Conservation (phyloP, 805 yeast species). For the Saccharomycopsis selenospora region DNA sequence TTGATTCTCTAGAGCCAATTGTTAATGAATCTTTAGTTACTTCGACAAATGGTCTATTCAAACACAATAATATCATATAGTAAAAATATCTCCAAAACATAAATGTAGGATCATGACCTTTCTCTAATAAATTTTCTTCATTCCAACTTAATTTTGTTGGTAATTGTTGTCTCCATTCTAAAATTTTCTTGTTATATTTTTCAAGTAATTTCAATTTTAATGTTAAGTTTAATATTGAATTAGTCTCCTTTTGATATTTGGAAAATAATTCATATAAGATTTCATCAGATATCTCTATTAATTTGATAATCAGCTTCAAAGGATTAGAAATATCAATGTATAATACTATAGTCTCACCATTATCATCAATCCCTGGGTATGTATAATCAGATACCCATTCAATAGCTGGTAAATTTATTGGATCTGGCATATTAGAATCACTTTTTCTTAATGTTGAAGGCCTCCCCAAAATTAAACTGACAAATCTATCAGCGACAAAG, state of each 20-base stretch:
- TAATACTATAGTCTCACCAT: constrained; percentile 2
- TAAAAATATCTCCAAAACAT: constrained; percentile 50
- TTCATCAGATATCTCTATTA: constrained; percentile 32
- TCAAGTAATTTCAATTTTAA: constrained; percentile 31
- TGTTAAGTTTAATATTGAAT: constrained; percentile 29
- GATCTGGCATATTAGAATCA: constrained; percentile 54
- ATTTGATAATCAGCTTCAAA: constrained; percentile 37
- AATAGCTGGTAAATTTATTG: constrained; percentile 52
- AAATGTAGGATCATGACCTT: constrained; percentile 47
- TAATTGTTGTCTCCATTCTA: constrained; percentile 43
- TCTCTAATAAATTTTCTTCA: constrained; percentile 30
- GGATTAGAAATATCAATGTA: constrained; percentile 17
- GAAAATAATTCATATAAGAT: constrained; percentile 25
- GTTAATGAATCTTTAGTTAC: constrained; percentile 5
- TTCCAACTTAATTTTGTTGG: constrained; percentile 48
- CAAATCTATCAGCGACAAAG: constrained; percentile 56
- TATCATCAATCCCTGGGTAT: constrained; percentile 25
- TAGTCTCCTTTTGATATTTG: constrained; percentile 24
- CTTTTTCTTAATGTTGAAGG: constrained; percentile 48
- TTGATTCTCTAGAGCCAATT: neutral
- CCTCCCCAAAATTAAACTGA: constrained; percentile 51
- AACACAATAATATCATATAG: constrained; percentile 47
- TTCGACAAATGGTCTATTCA: constrained; percentile 10
- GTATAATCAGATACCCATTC: constrained; percentile 57
- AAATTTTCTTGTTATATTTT: constrained; percentile 44